These are phyloP conservation scores for Bipolaris oryzae DNA, from an alignment of 2,329 filamentous ascomycete genomes.

Conservation along the genomic window DNA sequence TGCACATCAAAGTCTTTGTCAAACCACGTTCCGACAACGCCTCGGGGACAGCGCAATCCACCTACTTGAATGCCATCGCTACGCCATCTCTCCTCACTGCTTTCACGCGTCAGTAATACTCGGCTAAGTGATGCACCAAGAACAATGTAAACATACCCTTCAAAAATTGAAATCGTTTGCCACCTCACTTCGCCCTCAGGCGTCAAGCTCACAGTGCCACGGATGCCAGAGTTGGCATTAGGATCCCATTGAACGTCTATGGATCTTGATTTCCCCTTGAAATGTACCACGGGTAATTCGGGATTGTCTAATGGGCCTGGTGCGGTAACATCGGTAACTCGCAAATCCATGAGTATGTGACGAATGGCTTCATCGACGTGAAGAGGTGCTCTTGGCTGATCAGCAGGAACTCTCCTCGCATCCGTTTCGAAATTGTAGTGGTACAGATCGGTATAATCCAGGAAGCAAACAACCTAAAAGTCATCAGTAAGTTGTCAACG, in stretches of 20 bases:
- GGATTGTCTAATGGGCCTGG: constrained; percentile 65
- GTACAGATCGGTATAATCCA: constrained; percentile 65
- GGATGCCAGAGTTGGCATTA: constrained; percentile 69
- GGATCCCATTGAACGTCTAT: constrained; percentile 70
- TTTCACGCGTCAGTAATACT: constrained; percentile 41
- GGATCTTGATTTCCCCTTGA: constrained; percentile 66
- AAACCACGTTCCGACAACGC: constrained; percentile 78
- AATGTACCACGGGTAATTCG: constrained; percentile 69
- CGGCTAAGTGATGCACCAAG: not conserved
- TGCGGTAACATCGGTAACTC: constrained; percentile 64
- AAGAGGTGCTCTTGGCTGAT: constrained; percentile 58
- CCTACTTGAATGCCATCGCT: constrained; percentile 78
- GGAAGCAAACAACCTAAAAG: constrained; percentile 52
- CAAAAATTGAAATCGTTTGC: constrained; percentile 71
- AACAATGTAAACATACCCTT: constrained; percentile 47
- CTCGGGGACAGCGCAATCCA: constrained; percentile 67
- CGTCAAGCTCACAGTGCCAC: constrained; percentile 69
- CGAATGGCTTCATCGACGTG: constrained; percentile 70
- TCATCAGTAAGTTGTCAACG: constrained; percentile 17
- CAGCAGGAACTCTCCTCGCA: constrained; percentile 44
- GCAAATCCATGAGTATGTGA: constrained; percentile 71
- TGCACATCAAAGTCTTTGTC: constrained; percentile 72
- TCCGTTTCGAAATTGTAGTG: constrained; percentile 69
- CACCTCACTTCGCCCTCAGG: constrained; percentile 74
- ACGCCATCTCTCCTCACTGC: constrained; percentile 74